A percentile compares a stretch with the other conserved stretches of the same genome.
Conservation (phyloP, 208 protist genomes). For the Acanthamoeba triangularis region DNA sequence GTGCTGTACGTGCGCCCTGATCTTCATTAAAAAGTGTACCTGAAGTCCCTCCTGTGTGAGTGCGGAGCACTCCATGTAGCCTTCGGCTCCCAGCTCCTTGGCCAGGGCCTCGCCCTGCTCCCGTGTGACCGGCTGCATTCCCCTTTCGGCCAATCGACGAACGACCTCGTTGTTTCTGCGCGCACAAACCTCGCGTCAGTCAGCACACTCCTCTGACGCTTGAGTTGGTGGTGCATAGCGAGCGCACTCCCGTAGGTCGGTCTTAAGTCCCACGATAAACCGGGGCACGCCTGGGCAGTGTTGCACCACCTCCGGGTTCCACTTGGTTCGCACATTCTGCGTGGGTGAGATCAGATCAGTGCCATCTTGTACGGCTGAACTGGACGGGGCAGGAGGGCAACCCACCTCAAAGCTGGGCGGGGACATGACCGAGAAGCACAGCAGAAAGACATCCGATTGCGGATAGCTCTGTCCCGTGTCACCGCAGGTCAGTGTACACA, state of each 20-base stretch:
- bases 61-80: conserved; percentile 96
- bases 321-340: conserved; percentile 88
- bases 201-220: no score
- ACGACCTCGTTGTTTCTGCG: conserved; percentile 73
- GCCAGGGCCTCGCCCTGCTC: conserved; percentile 88
- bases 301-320: conserved; percentile 88
- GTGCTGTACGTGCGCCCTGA: no score
- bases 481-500: no score
- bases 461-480: no score
- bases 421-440: conserved; percentile 93
- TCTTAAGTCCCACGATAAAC: conserved; percentile 95
- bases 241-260: conserved; percentile 90
- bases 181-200: no score
- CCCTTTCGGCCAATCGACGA: conserved; percentile 81
- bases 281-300: conserved; percentile 89
- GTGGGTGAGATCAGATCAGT: background rate
- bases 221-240: no score
- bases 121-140: conserved; percentile 81
- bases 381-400: no score
- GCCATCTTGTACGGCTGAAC: no score
- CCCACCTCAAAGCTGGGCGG: conserved; percentile 88
- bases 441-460: conserved; percentile 92
- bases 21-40: no score
- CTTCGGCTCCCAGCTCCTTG: conserved; percentile 91
- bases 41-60: conserved; percentile 93